Evolutionary conservation across 2,329 filamentous ascomycete genomes (phyloP), one percentile per base, ranked within the genome.

Genomic region (Fusarium temperatum): DNA sequence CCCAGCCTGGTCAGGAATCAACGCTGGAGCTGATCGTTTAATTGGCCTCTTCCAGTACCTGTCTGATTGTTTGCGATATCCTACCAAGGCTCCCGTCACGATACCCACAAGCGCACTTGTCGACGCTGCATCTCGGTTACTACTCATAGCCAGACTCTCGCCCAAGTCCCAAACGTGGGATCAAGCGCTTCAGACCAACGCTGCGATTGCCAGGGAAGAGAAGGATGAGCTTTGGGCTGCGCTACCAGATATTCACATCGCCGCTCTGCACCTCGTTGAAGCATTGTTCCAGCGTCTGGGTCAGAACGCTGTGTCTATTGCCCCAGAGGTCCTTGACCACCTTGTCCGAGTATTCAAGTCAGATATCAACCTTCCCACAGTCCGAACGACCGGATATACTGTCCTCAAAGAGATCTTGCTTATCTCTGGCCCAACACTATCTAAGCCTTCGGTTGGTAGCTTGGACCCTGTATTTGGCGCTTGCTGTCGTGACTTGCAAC

Each of bases 181-280:
- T 68, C 85, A 85, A 73, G 85, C 84, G 5, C 82, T 90, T n/a
- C 89, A 91, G 68, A 86, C 91, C 67, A 95, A 95, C 75, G 86
- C 91, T 13, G 92, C 94, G 71, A 89, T 96, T 71, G 88, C 91
- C 38, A 89, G 92, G 69, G 93, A 97, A 56, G 96, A 98, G 82
- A 92, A 92, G 69, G 94, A 97, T 60, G 89, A 91, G 50, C 86
- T 98, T 8, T 95, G 93, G 89, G 84, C 88, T 53, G 85, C 89
- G 24, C 86, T 98, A 17, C 93, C 95, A 9, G 86, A 88, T 15
- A 89, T 98, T 44, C 94, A 98, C 78, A 82, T 91, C 20, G 90
- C 92, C 20, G 88, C 90, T n/a, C 83, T 97, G 61, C 82, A 88
- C 28, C 82, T 97, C 4, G 82, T 94, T 28, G 81, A 86, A 14